Conservation (phyloP, 805 yeast genomes). For the Saccharomycopsis oosterbeekiorum region DNA sequence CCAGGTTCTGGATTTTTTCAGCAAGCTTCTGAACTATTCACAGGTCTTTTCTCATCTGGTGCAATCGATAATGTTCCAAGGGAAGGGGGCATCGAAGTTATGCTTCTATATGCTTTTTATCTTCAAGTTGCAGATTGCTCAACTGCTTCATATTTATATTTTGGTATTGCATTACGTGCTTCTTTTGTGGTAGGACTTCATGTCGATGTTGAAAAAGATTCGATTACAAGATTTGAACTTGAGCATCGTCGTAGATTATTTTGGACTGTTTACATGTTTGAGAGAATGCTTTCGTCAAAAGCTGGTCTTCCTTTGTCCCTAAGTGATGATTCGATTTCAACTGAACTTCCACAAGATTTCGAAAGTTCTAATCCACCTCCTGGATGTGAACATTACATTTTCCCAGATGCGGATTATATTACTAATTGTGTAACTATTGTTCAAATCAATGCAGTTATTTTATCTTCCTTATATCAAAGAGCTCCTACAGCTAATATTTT, state of each 20-base stretch:
- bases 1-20: conserved; percentile 76
- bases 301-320: conserved; percentile 74
- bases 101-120: conserved; percentile 66
- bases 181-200: conserved; percentile 70
- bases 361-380: conserved; percentile 53
- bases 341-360: conserved; percentile 65
- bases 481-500: conserved; percentile 70
- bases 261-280: conserved; percentile 82
- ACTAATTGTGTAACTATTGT: conserved; percentile 71
- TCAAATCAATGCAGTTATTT: conserved; percentile 64
- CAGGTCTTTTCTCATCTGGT: conserved; percentile 71
- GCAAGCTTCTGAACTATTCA: conserved; percentile 70
- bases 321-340: conserved; percentile 73
- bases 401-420: conserved; percentile 71
- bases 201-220: conserved; percentile 70
- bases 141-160: conserved; percentile 69
- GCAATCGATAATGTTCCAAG: conserved; percentile 67
- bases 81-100: conserved; percentile 73
- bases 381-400: conserved; percentile 55
- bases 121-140: conserved; percentile 80
- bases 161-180: conserved; percentile 66
- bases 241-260: conserved; percentile 78
- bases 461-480: conserved; percentile 60
- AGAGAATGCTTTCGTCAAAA: conserved; percentile 73
- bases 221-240: conserved; percentile 54